Evolutionary conservation across 805 yeast species (phyloP).

Genomic region (Yarrowia porcina): DNA sequence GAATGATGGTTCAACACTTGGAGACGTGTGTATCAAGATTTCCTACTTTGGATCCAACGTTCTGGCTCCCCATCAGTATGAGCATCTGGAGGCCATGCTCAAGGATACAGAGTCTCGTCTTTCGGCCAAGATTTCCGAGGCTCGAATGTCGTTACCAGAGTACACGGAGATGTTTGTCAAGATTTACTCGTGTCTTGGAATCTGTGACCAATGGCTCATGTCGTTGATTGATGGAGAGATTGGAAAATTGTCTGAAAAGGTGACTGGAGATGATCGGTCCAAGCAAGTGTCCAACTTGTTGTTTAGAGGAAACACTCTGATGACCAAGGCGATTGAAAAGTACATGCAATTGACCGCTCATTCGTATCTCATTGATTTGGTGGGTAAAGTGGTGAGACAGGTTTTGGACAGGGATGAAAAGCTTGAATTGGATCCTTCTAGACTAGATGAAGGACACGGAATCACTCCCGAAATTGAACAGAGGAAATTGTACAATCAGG

Average conservation of each 20-base stretch:
- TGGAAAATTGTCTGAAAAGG: slow-evolving; percentile 27
- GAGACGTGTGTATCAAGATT: slow-evolving; percentile 41
- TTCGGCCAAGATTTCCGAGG: background rate
- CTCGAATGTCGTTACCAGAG: slow-evolving; percentile 26
- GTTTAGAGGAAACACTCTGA: slow-evolving; percentile 80
- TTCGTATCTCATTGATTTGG: slow-evolving; percentile 67
- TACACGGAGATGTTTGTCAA: slow-evolving; percentile 52
- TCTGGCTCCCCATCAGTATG: slow-evolving; percentile 57
- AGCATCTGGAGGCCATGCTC: slow-evolving; percentile 60
- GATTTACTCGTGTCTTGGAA: slow-evolving; percentile 66
- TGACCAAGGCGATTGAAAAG: slow-evolving; percentile 77
- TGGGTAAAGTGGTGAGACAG: slow-evolving; percentile 64
- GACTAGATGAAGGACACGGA: slow-evolving; percentile 38
- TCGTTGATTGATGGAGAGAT: slow-evolving; percentile 68
- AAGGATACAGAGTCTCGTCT: slow-evolving; percentile 26
- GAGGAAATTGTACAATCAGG: slow-evolving; percentile 44
- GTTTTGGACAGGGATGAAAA: slow-evolving; percentile 50
- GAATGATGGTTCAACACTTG: slow-evolving; percentile 46
- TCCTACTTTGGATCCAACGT: slow-evolving; percentile 33
- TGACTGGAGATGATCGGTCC: background rate
- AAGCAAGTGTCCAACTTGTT: slow-evolving; percentile 42
- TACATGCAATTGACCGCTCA: slow-evolving; percentile 75
- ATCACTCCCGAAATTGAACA: slow-evolving; percentile 34
- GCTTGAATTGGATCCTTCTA: slow-evolving; percentile 80
- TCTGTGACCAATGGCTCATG: slow-evolving; percentile 70